Percentiles rank a stretch among this genome's conserved stretches.
These are phyloP conservation scores for Cercospora beticola DNA, from an alignment of 2,329 filamentous ascomycete genomes.

Conservation along the genomic window DNA sequence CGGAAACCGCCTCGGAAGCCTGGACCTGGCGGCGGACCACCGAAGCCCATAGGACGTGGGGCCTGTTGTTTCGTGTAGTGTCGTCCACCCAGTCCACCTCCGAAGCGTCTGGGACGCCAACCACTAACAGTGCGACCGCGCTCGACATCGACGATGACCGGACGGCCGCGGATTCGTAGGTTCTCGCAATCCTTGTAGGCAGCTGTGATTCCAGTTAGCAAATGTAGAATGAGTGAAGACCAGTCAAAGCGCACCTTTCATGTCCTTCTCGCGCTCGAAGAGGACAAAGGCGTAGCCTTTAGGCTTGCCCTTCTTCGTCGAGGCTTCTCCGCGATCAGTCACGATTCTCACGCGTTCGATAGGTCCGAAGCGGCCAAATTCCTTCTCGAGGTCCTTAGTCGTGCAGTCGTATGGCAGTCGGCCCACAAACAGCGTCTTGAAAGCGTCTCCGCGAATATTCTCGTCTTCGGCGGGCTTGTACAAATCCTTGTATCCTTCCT, in stretches of 20 bases:
- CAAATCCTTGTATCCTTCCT: conserved; percentile 62
- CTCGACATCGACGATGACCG: conserved; percentile 93
- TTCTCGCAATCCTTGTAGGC: conserved; percentile 87
- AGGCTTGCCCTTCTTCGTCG: conserved; percentile 50
- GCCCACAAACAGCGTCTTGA: conserved; percentile 90
- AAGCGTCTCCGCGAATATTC: conserved; percentile 88
- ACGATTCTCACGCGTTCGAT: conserved; percentile 75
- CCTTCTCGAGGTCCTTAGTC: conserved; percentile 84
- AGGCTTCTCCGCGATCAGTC: conserved; percentile 81
- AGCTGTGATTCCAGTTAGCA: conserved; percentile 60
- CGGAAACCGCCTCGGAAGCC: conserved; percentile 58
- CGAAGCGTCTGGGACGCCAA: conserved; percentile 89
- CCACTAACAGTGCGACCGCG: conserved; percentile 89
- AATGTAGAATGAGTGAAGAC: not conserved
- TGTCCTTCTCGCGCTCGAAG: conserved; percentile 95
- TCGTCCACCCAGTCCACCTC: conserved; percentile 86
- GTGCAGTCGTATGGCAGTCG: conserved; percentile 86
- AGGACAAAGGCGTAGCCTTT: conserved; percentile 94
- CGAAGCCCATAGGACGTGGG: conserved; percentile 60
- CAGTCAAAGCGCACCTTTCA: conserved; percentile 74
- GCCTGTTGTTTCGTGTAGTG: conserved; percentile 84
- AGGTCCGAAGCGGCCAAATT: conserved; percentile 89
- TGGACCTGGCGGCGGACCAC: conserved; percentile 56
- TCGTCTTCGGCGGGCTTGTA: conserved; percentile 81
- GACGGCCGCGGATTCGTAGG: conserved; percentile 86